These are phyloP conservation scores for Priceomyces medius DNA, from an alignment of 805 yeast species.

Conservation along the genomic window DNA sequence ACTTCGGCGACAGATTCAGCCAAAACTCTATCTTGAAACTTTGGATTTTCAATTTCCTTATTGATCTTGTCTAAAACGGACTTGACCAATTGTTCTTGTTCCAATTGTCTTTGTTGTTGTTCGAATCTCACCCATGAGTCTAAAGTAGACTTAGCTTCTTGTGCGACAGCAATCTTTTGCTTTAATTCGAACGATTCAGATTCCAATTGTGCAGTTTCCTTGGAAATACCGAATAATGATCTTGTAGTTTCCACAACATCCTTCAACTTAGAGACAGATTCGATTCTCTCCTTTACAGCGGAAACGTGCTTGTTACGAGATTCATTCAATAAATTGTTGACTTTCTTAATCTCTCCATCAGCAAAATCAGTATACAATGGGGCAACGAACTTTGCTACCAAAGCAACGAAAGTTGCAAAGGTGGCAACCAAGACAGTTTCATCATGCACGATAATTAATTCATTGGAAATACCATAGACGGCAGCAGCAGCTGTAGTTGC, in stretches of 20 bases:
- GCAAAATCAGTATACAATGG: slow-evolving; percentile 97
- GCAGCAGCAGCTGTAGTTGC: slow-evolving; percentile 96
- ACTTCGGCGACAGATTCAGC: slow-evolving; percentile 89
- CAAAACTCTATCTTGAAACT: slow-evolving; percentile 91
- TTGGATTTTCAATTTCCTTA: slow-evolving; percentile 77
- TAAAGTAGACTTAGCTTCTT: slow-evolving; percentile 90
- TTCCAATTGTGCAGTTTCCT: slow-evolving; percentile 95
- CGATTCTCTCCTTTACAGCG: slow-evolving; percentile 92
- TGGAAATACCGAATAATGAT: slow-evolving; percentile 88
- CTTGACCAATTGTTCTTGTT: slow-evolving; percentile 88
- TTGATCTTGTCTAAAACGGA: slow-evolving; percentile 86
- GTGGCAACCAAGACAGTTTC: slow-evolving; percentile 84
- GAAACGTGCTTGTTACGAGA: slow-evolving; percentile 88
- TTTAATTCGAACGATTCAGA: slow-evolving; percentile 90
- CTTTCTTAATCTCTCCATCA: slow-evolving; percentile 76
- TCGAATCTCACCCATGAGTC: slow-evolving; percentile 99
- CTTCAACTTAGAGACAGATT: slow-evolving; percentile 81
- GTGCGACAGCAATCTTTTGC: slow-evolving; percentile 83
- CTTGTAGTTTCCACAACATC: slow-evolving; percentile 91
- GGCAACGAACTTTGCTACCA: slow-evolving; percentile 83
- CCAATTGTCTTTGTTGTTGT: slow-evolving; percentile 91
- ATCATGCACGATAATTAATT: slow-evolving; percentile 88
- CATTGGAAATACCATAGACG: slow-evolving; percentile 90
- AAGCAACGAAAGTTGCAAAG: slow-evolving; percentile 71
- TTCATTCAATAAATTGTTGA: slow-evolving; percentile 75